Base-by-base conservation (phyloP, 176 grass and related monocot genomes). In the Avena atlantica region DNA sequence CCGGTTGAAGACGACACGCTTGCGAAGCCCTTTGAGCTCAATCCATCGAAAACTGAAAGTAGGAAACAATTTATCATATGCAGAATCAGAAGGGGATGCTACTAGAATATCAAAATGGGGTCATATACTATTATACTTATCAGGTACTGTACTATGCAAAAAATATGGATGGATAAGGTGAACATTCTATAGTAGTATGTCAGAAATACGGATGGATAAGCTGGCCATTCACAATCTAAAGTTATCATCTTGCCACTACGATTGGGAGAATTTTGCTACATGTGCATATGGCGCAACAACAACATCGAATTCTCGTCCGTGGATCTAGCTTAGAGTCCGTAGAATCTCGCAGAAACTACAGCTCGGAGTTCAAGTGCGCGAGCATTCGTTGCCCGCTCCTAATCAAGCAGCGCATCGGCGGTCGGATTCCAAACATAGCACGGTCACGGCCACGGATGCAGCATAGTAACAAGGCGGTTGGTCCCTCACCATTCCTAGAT, bases 1-100 rank as follows among this genome's bases (percentile, higher is more conserved):
- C 21, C 74, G 3, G 62, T 89, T 71, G 93, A 97, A 68, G 93
- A 91, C 0, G 95, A 98, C n/a, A 98, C 21, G 15, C 89, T 93
- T 60, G 89, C 93, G 83, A 95, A 92, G 78, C 80, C 91, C 74
- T 95, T 94, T 31, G 71, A 76, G 76, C 57, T 89, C 20, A 84
- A 81, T 76, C 70, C 92, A 68, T 90, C 42, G 1, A 90, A 84
- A 75, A 72, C 95, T 92, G 79, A 34, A 42, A 8, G 34, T 1
- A 79, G 9, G 9, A 19, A 27, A 25, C 3, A 67, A 19, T 59
- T 69, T 57, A 49, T 34, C 10, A 47, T 27, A 27, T 13, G 23
- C 79, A 61, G 65, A 74, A 51, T 85, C 17, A 88, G 55, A 90
- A n/a, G 13, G 19, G 23, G 2, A 40, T 63, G 9, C 31, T 47